Conservation (phyloP, 257 asterid genomes). For the Solanum arcanum region DNA sequence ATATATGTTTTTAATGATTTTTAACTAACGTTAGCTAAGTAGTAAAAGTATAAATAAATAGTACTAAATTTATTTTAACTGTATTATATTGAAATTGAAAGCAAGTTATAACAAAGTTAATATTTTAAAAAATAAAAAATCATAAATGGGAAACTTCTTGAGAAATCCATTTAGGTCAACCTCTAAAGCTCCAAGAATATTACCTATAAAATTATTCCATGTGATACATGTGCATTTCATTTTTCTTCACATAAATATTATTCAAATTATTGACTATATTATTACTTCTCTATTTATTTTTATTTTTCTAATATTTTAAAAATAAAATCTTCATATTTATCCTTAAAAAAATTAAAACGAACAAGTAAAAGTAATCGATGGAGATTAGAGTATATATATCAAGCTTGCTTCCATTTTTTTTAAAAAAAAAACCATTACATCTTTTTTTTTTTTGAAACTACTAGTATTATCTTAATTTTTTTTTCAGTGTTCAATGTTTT, state of each 20-base stretch:
- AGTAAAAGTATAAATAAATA: background rate
- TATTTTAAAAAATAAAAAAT: background rate
- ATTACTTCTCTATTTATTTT: too few relatives aligned
- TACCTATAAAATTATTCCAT: background rate
- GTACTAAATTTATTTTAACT: too few relatives aligned
- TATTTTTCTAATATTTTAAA: background rate
- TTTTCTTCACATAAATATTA: background rate
- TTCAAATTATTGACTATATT: background rate
- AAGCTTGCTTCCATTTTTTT: background rate
- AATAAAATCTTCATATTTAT: background rate
- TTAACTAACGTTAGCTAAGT: background rate
- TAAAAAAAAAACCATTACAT: background rate
- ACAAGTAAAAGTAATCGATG: background rate
- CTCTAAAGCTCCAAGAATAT: background rate
- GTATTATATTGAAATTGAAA: background rate
- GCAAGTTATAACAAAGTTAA: background rate
- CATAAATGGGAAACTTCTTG: background rate
- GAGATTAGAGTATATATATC: background rate
- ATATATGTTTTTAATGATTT: background rate
- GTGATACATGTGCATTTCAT: background rate
- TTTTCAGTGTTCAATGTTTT: too few relatives aligned
- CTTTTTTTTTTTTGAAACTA: background rate
- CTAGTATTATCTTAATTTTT: background rate
- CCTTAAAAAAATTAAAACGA: too few relatives aligned
- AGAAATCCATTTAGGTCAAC: background rate